Evolutionary conservation across 768 basidiomycete genomes (phyloP).

Genomic region (Mycena alexandri): DNA sequence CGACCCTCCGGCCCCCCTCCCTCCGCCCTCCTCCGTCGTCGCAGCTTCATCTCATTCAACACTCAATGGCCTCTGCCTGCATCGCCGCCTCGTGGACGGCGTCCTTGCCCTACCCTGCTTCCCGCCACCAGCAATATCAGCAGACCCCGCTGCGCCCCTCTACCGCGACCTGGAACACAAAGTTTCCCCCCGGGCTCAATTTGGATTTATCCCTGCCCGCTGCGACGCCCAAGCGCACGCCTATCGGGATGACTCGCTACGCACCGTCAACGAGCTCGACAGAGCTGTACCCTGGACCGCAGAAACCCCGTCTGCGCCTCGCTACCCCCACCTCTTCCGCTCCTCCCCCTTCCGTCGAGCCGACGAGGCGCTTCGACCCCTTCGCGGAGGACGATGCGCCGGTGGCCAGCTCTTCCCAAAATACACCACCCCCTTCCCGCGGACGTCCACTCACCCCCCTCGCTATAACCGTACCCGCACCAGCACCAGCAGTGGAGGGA

Average conservation of each 20-base stretch:
- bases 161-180: no score
- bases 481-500: neutral
- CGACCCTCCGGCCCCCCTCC: no score
- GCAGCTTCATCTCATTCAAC: no score
- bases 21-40: no score
- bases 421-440: conserved; percentile 19
- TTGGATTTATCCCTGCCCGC: no score
- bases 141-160: neutral
- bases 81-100: conserved; percentile 3
- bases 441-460: neutral
- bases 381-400: conserved; percentile 27
- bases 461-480: neutral
- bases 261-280: no score
- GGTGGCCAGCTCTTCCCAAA: conserved; percentile 10
- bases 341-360: no score
- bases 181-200: neutral
- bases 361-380: conserved; percentile 25
- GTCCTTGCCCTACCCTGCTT: conserved; percentile 15
- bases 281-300: neutral
- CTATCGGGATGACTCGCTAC: no score
- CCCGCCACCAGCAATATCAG: neutral
- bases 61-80: no score
- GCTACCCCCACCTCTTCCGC: no score
- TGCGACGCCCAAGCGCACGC: no score
- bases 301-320: conserved; percentile 28